Evolutionary conservation across 345 rosid species (phyloP).

Genomic region (Hibiscus tridactylites): DNA sequence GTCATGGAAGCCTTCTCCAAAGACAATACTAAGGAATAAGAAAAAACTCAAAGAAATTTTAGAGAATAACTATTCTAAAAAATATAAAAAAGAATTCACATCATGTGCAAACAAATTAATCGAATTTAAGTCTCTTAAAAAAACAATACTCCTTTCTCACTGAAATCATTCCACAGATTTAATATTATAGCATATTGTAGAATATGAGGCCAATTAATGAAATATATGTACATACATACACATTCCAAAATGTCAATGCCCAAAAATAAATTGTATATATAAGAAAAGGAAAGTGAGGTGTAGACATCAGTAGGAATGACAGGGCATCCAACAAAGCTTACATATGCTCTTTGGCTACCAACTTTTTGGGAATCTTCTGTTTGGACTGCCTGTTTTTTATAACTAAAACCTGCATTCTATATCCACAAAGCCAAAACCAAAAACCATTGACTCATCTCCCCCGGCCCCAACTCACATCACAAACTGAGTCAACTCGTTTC

Average conservation of each 20-base stretch:
- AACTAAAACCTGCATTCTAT: not conserved
- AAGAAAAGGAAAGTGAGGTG: not conserved
- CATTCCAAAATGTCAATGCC: not conserved
- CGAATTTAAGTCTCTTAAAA: too few species aligned
- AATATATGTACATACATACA: not conserved
- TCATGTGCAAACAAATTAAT: too few species aligned
- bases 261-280: not conserved
- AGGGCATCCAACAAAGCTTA: constrained; percentile 9
- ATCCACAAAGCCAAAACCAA: not conserved
- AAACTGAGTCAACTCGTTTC: not conserved
- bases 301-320: not conserved
- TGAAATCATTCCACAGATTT: too few species aligned
- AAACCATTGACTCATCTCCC: not conserved
- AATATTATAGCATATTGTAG: not conserved
- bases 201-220: not conserved
- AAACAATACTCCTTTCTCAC: too few species aligned
- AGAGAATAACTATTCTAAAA: too few species aligned
- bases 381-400: constrained; percentile 8
- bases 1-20: accelerated
- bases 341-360: constrained; percentile 19
- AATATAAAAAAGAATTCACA: too few species aligned
- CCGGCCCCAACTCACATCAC: not conserved
- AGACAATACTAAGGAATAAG: too few species aligned
- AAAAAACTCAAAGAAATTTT: too few species aligned
- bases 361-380: constrained; percentile 29